phyloP scores from a whole-genome alignment of 768 basidiomycete species.

The Gloeophyllum trabeum region DNA sequence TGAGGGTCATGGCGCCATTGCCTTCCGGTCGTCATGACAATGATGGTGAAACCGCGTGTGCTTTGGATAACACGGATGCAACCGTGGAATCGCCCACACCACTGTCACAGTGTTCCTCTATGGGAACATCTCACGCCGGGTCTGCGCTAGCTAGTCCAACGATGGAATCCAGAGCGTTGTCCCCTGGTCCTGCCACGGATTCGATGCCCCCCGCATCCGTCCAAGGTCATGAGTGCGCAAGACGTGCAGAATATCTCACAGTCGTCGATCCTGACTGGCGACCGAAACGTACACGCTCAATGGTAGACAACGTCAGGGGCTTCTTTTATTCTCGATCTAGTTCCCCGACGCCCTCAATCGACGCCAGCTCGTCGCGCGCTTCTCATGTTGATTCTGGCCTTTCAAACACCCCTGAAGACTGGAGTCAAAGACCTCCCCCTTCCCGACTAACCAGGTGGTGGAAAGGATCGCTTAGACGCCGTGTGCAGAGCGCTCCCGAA shows the following conservation, averaged over 20 bases:
- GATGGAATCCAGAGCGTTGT: no score
- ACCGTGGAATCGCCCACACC: constrained; percentile 12
- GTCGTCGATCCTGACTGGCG: constrained; percentile 10
- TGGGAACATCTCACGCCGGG: constrained; percentile 11
- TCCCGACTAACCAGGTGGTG: constrained; percentile 37
- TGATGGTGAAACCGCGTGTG: constrained; percentile 2
- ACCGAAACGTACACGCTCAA: constrained; percentile 36
- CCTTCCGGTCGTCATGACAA: constrained; percentile 8
- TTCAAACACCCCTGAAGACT: no score
- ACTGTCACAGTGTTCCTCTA: constrained; percentile 14
- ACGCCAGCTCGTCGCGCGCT: constrained; percentile 8
- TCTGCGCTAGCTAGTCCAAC: constrained; percentile 15
- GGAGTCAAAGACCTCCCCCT: constrained; percentile 11
- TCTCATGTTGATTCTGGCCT: constrained; percentile 11
- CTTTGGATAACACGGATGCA: constrained; percentile 6
- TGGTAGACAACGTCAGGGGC: constrained; percentile 52
- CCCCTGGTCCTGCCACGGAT: no score
- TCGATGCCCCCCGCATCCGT: no score
- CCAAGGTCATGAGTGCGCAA: no score
- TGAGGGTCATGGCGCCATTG: constrained; percentile 2
- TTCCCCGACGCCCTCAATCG: constrained; percentile 24
- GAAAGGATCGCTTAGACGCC: constrained; percentile 33
- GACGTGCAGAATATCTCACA: not conserved
- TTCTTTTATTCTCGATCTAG: constrained; percentile 41
- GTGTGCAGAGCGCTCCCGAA: constrained; percentile 42